These are phyloP conservation scores for Amphirosellinia nigrospora DNA, from an alignment of 495 filamentous ascomycete species.

Conservation along the genomic window DNA sequence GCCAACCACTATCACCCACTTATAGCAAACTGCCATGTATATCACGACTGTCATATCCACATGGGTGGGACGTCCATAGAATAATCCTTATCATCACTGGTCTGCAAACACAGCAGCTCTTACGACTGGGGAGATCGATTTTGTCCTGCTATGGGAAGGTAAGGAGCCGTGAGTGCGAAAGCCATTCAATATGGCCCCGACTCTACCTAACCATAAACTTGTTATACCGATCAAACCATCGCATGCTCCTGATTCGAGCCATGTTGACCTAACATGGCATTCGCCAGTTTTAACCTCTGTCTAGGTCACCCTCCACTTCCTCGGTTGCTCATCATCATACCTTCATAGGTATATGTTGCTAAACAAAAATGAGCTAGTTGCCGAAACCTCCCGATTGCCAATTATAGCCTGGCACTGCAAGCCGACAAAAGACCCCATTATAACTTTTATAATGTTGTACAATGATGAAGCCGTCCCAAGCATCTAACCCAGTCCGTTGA, in stretches of 20 bases:
- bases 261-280: not conserved
- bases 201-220: not conserved
- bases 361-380: constrained; percentile 18
- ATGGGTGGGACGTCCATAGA: not conserved
- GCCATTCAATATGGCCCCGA: not conserved
- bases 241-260: not conserved
- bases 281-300: not conserved
- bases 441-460: constrained; percentile 31
- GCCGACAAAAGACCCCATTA: constrained; percentile 28
- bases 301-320: constrained; percentile 21
- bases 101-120: not conserved
- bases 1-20: not conserved
- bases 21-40: not conserved
- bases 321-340: constrained; percentile 24
- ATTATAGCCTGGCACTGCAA: constrained; percentile 8
- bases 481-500: constrained; percentile 40
- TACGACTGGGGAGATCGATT: constrained; percentile 3
- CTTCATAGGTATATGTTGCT: constrained; percentile 10
- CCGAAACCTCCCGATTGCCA: constrained; percentile 25
- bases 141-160: constrained; percentile 21
- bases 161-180: constrained; percentile 8
- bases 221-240: constrained; percentile 4
- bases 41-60: not conserved
- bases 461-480: constrained; percentile 33
- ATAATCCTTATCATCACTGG: not conserved